Conservation (phyloP, 192 early-diverging fungal genomes). For the Linderina pennispora region DNA sequence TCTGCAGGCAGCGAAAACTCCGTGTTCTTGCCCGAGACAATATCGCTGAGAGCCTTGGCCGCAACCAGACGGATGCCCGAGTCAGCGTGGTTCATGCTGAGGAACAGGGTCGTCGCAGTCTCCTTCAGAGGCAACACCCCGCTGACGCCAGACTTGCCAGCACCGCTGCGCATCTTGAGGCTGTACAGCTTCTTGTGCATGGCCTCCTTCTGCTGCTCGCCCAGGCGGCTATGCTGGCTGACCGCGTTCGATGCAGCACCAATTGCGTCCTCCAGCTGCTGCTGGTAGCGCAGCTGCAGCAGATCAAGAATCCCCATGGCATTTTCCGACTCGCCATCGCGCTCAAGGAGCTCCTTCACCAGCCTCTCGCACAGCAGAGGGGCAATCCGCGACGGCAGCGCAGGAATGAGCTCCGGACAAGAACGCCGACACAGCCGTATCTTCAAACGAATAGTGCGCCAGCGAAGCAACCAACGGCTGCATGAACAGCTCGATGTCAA, state of each 20-base stretch:
- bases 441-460: conserved; percentile 7
- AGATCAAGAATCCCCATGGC: conserved; percentile 6
- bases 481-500: conserved; percentile 18
- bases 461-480: conserved; percentile 16
- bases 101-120: conserved; percentile 70
- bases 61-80: conserved; percentile 63
- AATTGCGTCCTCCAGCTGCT: conserved; percentile 21
- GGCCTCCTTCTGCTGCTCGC: not conserved
- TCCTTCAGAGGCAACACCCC: conserved; percentile 50
- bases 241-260: conserved; percentile 1
- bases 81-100: conserved; percentile 73
- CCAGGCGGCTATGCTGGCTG: not conserved
- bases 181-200: conserved; percentile 26
- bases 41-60: conserved; percentile 55
- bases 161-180: conserved; percentile 18
- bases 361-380: conserved; percentile 13
- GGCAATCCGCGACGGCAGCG: conserved; percentile 6
- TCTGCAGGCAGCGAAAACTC: conserved; percentile 12
- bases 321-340: conserved; percentile 1
- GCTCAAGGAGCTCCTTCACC: conserved; percentile 14
- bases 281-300: conserved; percentile 20
- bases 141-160: conserved; percentile 10
- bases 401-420: conserved; percentile 10
- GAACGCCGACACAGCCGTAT: conserved; percentile 1
- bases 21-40: conserved; percentile 40